Evolutionary conservation across 2,329 filamentous ascomycete genomes (phyloP).

Genomic region (Penicillium capsulatum): DNA sequence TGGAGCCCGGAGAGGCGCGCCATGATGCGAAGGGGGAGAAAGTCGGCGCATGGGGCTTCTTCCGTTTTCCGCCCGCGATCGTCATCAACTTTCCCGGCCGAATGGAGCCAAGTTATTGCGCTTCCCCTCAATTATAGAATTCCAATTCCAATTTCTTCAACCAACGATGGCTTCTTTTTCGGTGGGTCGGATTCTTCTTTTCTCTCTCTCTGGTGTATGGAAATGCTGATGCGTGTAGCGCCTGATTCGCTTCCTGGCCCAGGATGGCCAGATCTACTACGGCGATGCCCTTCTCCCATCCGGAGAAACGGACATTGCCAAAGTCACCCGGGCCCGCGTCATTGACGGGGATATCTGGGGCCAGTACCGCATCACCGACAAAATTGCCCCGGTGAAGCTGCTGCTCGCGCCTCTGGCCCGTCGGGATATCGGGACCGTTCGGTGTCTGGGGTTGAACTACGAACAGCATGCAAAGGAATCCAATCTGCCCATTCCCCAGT

Average conservation of each 20-base stretch:
- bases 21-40: constrained; percentile 19
- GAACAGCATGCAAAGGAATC: constrained; percentile 67
- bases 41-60: constrained; percentile 2
- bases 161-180: constrained; percentile 12
- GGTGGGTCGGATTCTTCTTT: constrained; percentile 7
- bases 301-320: constrained; percentile 57
- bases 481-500: constrained; percentile 64
- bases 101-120: constrained; percentile 12
- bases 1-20: constrained; percentile 76
- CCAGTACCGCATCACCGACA: constrained; percentile 59
- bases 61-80: constrained; percentile 23
- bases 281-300: constrained; percentile 67
- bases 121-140: background rate
- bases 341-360: constrained; percentile 65
- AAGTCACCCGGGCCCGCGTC: constrained; percentile 58
- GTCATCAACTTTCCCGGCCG: constrained; percentile 25
- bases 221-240: constrained; percentile 44
- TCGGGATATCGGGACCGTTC: constrained; percentile 61
- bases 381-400: constrained; percentile 49
- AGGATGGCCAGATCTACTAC: constrained; percentile 66
- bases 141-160: background rate
- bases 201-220: background rate
- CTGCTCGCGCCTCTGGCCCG: constrained; percentile 62
- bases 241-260: constrained; percentile 68
- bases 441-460: constrained; percentile 69